Conservation (phyloP, 2,329 filamentous ascomycete genomes). For the Sporothrix humicola region DNA sequence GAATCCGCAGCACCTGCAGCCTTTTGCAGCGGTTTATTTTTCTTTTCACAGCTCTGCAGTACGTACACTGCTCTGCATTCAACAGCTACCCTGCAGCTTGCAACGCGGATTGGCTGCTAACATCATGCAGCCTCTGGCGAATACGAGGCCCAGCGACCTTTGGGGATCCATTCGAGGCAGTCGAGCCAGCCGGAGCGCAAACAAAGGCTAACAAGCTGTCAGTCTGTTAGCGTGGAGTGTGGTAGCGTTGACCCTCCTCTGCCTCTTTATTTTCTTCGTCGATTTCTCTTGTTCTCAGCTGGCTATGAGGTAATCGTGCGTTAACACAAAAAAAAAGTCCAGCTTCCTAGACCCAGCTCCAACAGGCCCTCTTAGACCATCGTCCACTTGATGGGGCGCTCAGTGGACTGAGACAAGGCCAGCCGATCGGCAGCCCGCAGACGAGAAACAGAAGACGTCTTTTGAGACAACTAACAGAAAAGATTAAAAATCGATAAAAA, state of each 20-base stretch:
- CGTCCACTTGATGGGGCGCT: not conserved
- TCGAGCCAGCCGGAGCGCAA: not conserved
- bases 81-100: conserved; percentile 24
- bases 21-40: not conserved
- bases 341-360: conserved; percentile 10
- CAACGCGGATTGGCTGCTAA: conserved; percentile 31
- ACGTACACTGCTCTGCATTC: not conserved
- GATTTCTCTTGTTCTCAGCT: not conserved
- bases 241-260: not conserved
- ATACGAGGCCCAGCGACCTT: conserved; percentile 29
- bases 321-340: not conserved
- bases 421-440: not conserved
- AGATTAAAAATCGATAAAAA: conserved; percentile 8
- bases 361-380: not conserved
- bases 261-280: not conserved
- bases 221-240: conserved; percentile 2
- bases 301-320: conserved; percentile 33
- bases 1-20: not conserved
- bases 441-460: not conserved
- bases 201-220: not conserved
- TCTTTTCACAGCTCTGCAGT: conserved; percentile 9
- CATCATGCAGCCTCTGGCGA: conserved; percentile 29
- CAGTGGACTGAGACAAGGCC: conserved; percentile 6
- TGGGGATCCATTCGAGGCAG: not conserved
- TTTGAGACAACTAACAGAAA: not conserved